Evolutionary conservation across 192 early-diverging fungal genomes (phyloP), one percentile per base, ranked within the genome.

Genomic region (Fimicolochytrium jonesii): DNA sequence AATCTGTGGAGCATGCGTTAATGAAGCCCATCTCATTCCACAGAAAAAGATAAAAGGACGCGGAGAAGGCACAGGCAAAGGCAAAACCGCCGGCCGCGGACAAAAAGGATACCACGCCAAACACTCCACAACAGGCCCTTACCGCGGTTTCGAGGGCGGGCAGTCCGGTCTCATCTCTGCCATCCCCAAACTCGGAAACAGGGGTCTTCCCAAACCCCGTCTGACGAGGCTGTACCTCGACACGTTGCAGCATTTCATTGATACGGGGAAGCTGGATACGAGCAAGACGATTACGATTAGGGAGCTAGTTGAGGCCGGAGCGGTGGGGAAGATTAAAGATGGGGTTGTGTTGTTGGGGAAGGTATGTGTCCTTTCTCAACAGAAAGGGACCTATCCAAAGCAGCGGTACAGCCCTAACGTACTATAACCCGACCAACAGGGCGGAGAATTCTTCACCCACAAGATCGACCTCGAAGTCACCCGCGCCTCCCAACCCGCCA

Each of bases 101-200:
- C 85, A 88, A 52, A 96, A 96, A 74, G 95, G 95, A 53, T 92
- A 87, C 68, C 87, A 93, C 33, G 85, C 90, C 25, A 86, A 91
- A 7, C 66, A 84, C 6, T 83, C 87, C 53, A 91, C 89, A 48
- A 71, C 83, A 51, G 81, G 87, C 43, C 92, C 92, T 18, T 74
- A 79, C 20, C 89, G 87, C 2, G 90, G 85, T 20, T 98, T 92
- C 64, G 92, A 95, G 70, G 95, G 95, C 62, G 95, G 95, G 29
- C 93, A 96, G 66, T 91, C 88, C 17, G 90, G 92, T 43, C 62
- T 96, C 39, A 81, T 85, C 23, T 82, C 83, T 41, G 81, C 85
- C 29, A 85, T 95, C 39, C 93, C 93, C 2, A 92, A 94, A 72
- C 83, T 89, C 56, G 93, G 93, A 67, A 79, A 78, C 64, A 90